Evolutionary conservation across 352 stramenopile species (phyloP).

Genomic region (Phytopythium cucurbitacearum): DNA sequence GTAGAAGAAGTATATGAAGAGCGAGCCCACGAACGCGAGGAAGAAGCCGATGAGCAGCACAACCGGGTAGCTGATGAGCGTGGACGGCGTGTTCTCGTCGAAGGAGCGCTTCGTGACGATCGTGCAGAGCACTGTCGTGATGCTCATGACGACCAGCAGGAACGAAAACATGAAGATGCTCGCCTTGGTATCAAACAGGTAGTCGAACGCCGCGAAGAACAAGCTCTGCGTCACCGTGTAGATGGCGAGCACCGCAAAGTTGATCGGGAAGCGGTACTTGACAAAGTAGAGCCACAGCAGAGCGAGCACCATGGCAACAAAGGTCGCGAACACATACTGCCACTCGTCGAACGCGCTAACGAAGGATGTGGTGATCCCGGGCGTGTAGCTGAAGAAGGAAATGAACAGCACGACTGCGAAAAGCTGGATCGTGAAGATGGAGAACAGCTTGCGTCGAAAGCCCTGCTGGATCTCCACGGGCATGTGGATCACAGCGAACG

Average conservation of each 20-base stretch:
- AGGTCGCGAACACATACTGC: conserved; percentile 49
- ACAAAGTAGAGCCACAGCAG: conserved; percentile 68
- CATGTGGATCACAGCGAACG: conserved; percentile 71
- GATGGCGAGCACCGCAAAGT: conserved; percentile 52
- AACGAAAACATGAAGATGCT: conserved; percentile 67
- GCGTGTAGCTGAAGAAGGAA: conserved; percentile 29
- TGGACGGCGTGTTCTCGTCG: conserved; percentile 21
- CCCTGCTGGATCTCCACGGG: conserved; percentile 58
- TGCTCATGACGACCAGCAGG: conserved; percentile 53
- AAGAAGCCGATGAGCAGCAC: conserved; percentile 51
- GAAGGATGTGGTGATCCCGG: conserved; percentile 23
- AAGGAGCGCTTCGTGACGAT: conserved; percentile 33
- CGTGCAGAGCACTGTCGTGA: conserved; percentile 56
- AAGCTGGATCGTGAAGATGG: conserved; percentile 67
- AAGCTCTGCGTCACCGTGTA: conserved; percentile 63
- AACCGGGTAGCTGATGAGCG: conserved; percentile 56
- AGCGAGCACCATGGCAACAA: conserved; percentile 45
- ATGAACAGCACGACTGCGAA: conserved; percentile 43
- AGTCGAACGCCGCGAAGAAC: conserved; percentile 54
- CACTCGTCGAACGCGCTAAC: conserved; percentile 26
- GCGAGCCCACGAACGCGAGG: conserved; percentile 46
- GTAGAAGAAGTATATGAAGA: conserved; percentile 60
- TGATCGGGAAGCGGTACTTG: conserved; percentile 70
- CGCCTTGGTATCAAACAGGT: conserved; percentile 48
- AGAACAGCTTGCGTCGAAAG: conserved; percentile 71